A percentile compares a stretch with the other conserved stretches of the same genome.
phyloP scores from a whole-genome alignment of 495 filamentous ascomycete species.

The Penicillium parvum region DNA sequence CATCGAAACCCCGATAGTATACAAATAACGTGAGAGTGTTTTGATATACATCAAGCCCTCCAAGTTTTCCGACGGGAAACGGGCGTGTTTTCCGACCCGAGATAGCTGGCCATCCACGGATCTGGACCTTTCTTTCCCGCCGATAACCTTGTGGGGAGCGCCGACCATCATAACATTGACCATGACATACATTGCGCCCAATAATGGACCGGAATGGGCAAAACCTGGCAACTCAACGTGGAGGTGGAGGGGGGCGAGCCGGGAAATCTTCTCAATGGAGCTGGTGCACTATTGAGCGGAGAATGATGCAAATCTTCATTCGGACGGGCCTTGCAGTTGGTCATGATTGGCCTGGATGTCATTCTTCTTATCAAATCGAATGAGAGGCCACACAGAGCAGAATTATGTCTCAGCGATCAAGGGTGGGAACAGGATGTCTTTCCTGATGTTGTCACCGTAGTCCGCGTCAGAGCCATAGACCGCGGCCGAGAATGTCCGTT shows the following conservation, averaged over 20 bases:
- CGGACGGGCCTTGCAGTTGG: conserved; percentile 4
- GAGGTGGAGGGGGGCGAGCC: conserved; percentile 15
- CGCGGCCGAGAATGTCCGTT: conserved; percentile 54
- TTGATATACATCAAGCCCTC: conserved; percentile 35
- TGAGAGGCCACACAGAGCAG: background rate
- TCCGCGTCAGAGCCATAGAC: conserved; percentile 54
- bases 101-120: conserved; percentile 20
- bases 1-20: conserved; percentile 9
- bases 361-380: conserved; percentile 36
- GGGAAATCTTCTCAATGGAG: conserved; percentile 16
- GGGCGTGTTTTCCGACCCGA: conserved; percentile 35
- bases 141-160: conserved; percentile 32
- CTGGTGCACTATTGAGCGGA: conserved; percentile 17
- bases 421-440: conserved; percentile 53
- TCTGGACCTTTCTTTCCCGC: conserved; percentile 30
- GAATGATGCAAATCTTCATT: conserved; percentile 23
- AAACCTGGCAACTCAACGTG: conserved; percentile 19
- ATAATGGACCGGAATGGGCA: conserved; percentile 4
- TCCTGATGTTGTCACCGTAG: conserved; percentile 59
- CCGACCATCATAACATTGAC: conserved; percentile 18
- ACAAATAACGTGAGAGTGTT: conserved; percentile 18
- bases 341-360: conserved; percentile 20
- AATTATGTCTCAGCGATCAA: conserved; percentile 45
- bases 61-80: too few species aligned
- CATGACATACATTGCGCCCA: conserved; percentile 19